Percentiles rank a stretch among this genome's conserved stretches.
These are phyloP conservation scores for Phaeomoniella chlamydospora DNA, from an alignment of 2,329 filamentous ascomycete genomes.

Conservation along the genomic window DNA sequence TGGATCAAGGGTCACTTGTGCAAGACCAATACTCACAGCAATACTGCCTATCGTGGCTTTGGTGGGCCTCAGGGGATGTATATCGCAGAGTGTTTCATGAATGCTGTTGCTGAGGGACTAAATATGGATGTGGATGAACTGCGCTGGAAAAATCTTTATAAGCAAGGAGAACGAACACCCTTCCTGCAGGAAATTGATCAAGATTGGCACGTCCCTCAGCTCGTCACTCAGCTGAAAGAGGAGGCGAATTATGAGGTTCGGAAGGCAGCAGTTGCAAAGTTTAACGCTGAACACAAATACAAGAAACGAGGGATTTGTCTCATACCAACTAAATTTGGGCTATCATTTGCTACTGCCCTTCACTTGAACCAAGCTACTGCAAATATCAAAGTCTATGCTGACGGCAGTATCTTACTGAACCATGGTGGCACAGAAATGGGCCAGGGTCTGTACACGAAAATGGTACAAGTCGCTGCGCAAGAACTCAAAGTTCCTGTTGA, in stretches of 20 bases:
- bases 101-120: constrained; percentile 77
- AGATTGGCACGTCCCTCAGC: constrained; percentile 91
- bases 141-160: constrained; percentile 80
- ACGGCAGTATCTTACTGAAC: constrained; percentile 80
- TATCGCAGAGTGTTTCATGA: constrained; percentile 78
- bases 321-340: constrained; percentile 94
- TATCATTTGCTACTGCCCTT: constrained; percentile 78
- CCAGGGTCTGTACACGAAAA: constrained; percentile 93
- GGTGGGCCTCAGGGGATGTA: constrained; percentile 95
- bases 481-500: constrained; percentile 68
- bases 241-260: constrained; percentile 60
- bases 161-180: constrained; percentile 62
- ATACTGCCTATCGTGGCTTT: constrained; percentile 94
- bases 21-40: constrained; percentile 94
- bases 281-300: constrained; percentile 83
- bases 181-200: constrained; percentile 70
- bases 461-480: constrained; percentile 88
- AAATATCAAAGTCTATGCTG: constrained; percentile 92
- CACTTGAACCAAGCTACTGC: constrained; percentile 95
- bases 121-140: constrained; percentile 70
- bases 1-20: constrained; percentile 71
- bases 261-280: constrained; percentile 55
- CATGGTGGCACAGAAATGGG: constrained; percentile 98
- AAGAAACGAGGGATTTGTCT: constrained; percentile 80
- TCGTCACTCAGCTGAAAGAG: constrained; percentile 78